Evolutionary conservation across 257 asterid species (phyloP), one percentile per base, ranked within the genome.

Genomic region (Solanum tacnaense): DNA sequence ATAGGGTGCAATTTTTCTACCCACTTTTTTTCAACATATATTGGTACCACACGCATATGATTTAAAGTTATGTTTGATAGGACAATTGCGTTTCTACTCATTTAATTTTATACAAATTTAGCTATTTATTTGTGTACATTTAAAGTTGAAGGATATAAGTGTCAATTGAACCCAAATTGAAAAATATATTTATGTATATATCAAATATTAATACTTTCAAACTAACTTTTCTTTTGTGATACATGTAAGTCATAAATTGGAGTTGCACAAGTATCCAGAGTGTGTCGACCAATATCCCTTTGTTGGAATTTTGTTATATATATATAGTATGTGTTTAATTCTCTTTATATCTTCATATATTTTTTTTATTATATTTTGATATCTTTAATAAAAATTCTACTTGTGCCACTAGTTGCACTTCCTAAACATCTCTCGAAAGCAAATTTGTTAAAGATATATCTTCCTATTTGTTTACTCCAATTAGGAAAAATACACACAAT

Each of bases 211-310:
- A 46, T 46, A 46, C 7, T 46, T 46, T 5, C 20, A 2, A 16
- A 16, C 9, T 16, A 52, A 52, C 23, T 52, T 15, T 52, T 16
- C 1, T 52, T 11, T 25, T 6, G 75, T 29, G 23, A 29, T 13
- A 6, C 11, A 13, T 13, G 29, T 68, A 68, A 13, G 11, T 0
- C 74, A 68, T 68, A 27, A 7, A 6, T 27, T 68, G 35, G 23
- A 68, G 75, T 65, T 25, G 34, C 34, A 25, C 32, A 31, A 2
- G 32, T 31, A 31, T 31, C 32, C 32, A 9, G 23, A 6, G 13
- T 4, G 7, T n/a, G 31, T 62, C 32, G 3, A 65, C 2, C 12
- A 9, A 2, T 0, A 0, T 8, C 6, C 0, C 0, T 25, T 65
- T 23, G 68, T 60, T 21, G 62, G 1, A 52, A 29, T 29, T 29